Evolutionary conservation across 2,329 filamentous ascomycete species (phyloP).

Genomic region (Cryphonectria nitschkei): DNA sequence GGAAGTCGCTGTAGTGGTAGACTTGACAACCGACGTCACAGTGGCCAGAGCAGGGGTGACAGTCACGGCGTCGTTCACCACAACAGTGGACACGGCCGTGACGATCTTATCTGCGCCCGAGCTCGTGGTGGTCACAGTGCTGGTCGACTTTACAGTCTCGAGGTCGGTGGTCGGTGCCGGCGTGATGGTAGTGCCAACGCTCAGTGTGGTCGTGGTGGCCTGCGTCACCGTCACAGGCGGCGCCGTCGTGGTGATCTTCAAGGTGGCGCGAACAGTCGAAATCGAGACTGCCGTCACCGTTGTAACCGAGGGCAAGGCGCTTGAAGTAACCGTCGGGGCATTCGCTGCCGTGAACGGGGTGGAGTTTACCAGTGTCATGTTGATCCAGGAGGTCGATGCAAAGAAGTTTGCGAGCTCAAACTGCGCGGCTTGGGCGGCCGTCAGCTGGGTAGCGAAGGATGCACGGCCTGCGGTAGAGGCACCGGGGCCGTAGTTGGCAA

Average conservation of each 20-base stretch:
- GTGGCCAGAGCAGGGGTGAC: not conserved
- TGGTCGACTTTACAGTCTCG: conserved; percentile 1
- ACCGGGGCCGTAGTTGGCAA: conserved; percentile 51
- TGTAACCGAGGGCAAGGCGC: conserved; percentile 11
- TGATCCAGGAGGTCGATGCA: conserved; percentile 44
- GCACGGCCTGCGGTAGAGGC: conserved; percentile 48
- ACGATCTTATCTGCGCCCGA: not conserved
- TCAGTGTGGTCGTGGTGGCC: conserved; percentile 35
- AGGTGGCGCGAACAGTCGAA: conserved; percentile 28
- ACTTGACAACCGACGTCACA: not conserved
- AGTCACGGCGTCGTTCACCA: not conserved
- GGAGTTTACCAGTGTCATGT: conserved; percentile 43
- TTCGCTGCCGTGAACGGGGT: conserved; percentile 42
- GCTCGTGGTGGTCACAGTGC: not conserved
- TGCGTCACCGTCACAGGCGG: conserved; percentile 35
- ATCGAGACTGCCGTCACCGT: conserved; percentile 1
- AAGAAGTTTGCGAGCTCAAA: conserved; percentile 48
- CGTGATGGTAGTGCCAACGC: conserved; percentile 40
- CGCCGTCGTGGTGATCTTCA: conserved; percentile 27
- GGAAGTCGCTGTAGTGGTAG: not conserved
- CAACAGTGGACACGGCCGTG: not conserved
- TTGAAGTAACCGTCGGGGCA: not conserved
- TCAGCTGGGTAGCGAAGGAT: conserved; percentile 38
- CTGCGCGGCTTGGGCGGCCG: conserved; percentile 40
- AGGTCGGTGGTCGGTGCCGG: conserved; percentile 33